Evolutionary conservation across 2,329 filamentous ascomycete genomes (phyloP).

Genomic region (Exophiala sideris): DNA sequence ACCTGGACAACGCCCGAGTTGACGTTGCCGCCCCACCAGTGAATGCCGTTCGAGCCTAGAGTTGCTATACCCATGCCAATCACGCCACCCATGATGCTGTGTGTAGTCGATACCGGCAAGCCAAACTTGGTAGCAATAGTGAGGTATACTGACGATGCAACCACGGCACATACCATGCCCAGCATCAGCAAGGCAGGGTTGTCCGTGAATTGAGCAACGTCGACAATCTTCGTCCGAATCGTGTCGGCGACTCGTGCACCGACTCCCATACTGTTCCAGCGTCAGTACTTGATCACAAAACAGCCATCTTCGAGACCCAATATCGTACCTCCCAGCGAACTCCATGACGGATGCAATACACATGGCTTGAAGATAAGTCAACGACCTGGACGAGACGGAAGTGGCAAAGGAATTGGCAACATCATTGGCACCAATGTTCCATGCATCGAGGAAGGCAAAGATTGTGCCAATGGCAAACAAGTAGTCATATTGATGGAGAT

Average conservation of each 20-base stretch:
- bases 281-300: background rate
- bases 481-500: slow-evolving; percentile 63
- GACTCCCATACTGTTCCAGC: slow-evolving; percentile 47
- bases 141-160: slow-evolving; percentile 66
- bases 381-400: slow-evolving; percentile 72
- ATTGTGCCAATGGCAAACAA: slow-evolving; percentile 71
- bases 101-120: slow-evolving; percentile 63
- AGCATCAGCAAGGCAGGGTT: slow-evolving; percentile 66
- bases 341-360: slow-evolving; percentile 64
- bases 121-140: slow-evolving; percentile 75
- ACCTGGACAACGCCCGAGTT: slow-evolving; percentile 67
- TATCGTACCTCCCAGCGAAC: slow-evolving; percentile 48
- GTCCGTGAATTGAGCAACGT: slow-evolving; percentile 53
- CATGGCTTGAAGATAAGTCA: slow-evolving; percentile 67
- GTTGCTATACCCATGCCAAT: slow-evolving; percentile 67
- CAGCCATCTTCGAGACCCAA: slow-evolving; percentile 37
- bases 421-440: slow-evolving; percentile 78
- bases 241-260: slow-evolving; percentile 68
- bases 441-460: slow-evolving; percentile 72
- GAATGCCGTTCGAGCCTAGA: slow-evolving; percentile 57
- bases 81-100: slow-evolving; percentile 66
- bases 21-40: slow-evolving; percentile 71
- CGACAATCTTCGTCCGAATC: slow-evolving; percentile 74
- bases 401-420: slow-evolving; percentile 81
- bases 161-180: slow-evolving; percentile 61